Conservation (phyloP, 306 rosid genomes). For the Pyrus betulifolia region DNA sequence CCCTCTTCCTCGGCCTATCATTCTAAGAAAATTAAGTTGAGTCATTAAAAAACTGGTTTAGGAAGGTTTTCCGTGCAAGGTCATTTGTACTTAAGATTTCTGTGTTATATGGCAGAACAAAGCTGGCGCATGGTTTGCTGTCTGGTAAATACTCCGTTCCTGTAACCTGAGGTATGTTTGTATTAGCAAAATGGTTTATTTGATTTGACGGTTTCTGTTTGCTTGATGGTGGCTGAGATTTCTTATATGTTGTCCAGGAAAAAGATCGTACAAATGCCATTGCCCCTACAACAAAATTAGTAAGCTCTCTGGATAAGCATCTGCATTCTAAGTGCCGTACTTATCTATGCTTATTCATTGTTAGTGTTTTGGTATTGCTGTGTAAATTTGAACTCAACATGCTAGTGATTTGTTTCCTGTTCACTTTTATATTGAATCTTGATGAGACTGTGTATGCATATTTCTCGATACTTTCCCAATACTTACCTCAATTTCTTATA, state of each 20-base stretch:
- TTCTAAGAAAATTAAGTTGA: background rate
- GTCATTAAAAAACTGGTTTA: background rate
- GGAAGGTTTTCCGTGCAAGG: background rate
- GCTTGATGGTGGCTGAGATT: background rate
- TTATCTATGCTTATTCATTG: background rate
- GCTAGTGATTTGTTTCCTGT: background rate
- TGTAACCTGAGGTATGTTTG: slow-evolving; percentile 43
- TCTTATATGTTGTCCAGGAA: slow-evolving; percentile 38
- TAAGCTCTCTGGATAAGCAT: slow-evolving; percentile 32
- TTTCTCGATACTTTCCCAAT: background rate
- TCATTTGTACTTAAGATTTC: slow-evolving; percentile 10
- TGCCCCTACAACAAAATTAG: slow-evolving; percentile 43
- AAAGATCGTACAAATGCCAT: slow-evolving; percentile 35
- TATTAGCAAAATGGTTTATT: background rate
- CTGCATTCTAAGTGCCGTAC: background rate
- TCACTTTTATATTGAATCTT: background rate
- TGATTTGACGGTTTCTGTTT: slow-evolving; percentile 2
- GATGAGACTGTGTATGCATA: background rate
- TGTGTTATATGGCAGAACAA: slow-evolving; percentile 45
- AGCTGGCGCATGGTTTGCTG: slow-evolving; percentile 73
- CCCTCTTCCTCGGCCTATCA: background rate
- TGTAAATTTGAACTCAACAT: background rate
- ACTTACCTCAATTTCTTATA: background rate
- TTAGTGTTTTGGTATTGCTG: background rate
- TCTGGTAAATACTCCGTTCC: slow-evolving; percentile 83